A percentile compares a stretch with the other conserved stretches of the same genome.
phyloP scores from a whole-genome alignment of 495 filamentous ascomycete genomes.

The Hapsidospora chrysogenum region DNA sequence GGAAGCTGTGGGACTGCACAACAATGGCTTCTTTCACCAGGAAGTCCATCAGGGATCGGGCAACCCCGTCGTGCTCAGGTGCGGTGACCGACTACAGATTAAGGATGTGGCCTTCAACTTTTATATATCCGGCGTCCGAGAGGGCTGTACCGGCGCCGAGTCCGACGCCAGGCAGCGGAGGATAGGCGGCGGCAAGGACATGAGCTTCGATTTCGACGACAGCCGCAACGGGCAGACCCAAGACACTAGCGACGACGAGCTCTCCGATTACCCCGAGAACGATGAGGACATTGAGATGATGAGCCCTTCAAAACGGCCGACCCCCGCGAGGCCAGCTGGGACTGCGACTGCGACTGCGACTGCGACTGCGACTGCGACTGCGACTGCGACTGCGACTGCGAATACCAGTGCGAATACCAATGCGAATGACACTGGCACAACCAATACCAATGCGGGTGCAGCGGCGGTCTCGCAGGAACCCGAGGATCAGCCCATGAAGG shows the following conservation, averaged over 20 bases:
- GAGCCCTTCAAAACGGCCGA: too few relatives aligned
- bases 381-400: slow-evolving; percentile 15
- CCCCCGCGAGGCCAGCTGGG: too few relatives aligned
- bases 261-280: slow-evolving; percentile 10
- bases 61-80: slow-evolving; percentile 46
- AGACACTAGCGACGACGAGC: slow-evolving; percentile 32
- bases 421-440: too few relatives aligned
- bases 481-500: too few relatives aligned
- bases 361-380: slow-evolving; percentile 20
- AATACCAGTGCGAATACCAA: slow-evolving; percentile 24
- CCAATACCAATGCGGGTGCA: too few relatives aligned
- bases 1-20: slow-evolving; percentile 64
- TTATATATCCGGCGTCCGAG: slow-evolving; percentile 52
- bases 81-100: slow-evolving; percentile 61
- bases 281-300: slow-evolving; percentile 1
- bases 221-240: slow-evolving; percentile 25
- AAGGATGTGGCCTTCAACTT: slow-evolving; percentile 62
- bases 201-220: slow-evolving; percentile 53
- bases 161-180: slow-evolving; percentile 21
- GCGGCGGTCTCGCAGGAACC: slow-evolving; percentile 11
- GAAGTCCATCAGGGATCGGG: slow-evolving; percentile 45
- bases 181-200: slow-evolving; percentile 37
- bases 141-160: slow-evolving; percentile 48
- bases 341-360: slow-evolving; percentile 13
- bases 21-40: slow-evolving; percentile 76